phyloP scores from a whole-genome alignment of 805 yeast genomes.

The Candida maesae region DNA sequence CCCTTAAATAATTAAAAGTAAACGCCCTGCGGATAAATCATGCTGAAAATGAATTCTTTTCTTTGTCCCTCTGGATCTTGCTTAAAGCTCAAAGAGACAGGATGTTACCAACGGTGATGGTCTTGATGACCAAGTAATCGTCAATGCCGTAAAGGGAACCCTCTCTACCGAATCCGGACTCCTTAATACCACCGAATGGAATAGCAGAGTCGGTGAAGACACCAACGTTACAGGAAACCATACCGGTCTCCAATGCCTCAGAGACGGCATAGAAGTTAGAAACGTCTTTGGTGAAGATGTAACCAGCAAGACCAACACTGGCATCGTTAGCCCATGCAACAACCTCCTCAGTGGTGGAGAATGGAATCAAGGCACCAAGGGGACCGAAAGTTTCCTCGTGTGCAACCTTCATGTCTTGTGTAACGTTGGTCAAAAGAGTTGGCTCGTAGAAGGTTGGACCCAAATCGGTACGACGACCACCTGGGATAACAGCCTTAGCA shows the following conservation, averaged over 20 bases:
- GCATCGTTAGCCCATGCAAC: constrained; percentile 51
- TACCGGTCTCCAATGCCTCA: constrained; percentile 58
- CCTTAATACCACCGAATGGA: constrained; percentile 63
- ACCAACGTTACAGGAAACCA: constrained; percentile 62
- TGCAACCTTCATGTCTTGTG: constrained; percentile 46
- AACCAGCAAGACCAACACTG: constrained; percentile 56
- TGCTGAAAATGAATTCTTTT: no score
- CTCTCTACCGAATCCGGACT: constrained; percentile 70
- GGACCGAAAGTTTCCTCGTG: constrained; percentile 67
- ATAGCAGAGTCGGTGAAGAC: constrained; percentile 51
- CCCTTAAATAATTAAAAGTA: background rate
- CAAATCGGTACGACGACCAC: constrained; percentile 47
- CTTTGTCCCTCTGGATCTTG: no score
- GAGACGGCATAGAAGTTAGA: constrained; percentile 49
- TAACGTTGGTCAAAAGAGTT: constrained; percentile 48
- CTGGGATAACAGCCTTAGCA: constrained; percentile 46
- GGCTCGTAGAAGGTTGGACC: constrained; percentile 55
- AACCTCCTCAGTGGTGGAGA: constrained; percentile 51
- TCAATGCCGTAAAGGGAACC: constrained; percentile 61
- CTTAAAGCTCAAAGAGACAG: constrained; percentile 7
- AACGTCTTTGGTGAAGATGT: constrained; percentile 50
- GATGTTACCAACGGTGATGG: constrained; percentile 32
- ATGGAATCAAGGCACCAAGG: constrained; percentile 52
- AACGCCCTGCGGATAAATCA: no score
- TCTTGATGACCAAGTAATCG: constrained; percentile 52